Evolutionary conservation across 208 protist genomes (phyloP), one percentile per base, ranked within the genome.

Genomic region (Spironucleus salmonicida): DNA sequence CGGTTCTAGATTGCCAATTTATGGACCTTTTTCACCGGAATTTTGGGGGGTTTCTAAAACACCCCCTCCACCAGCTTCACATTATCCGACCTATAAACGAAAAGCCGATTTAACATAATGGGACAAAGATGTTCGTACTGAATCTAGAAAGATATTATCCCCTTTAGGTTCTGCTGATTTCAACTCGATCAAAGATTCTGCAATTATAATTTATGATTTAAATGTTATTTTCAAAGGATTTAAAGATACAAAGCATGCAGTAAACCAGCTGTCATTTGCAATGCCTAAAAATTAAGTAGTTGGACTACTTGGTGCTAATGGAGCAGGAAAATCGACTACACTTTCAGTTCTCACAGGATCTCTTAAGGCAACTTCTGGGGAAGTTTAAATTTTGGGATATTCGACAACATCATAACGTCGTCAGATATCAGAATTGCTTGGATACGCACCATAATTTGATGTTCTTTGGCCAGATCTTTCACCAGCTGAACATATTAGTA

Each of bases 381-480:
- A 62, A 23, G 35, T 69, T 15, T 41, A 29, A n/a, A 64, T 76
- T 34, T 15, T 61, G 19, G 71, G 71, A 11, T 71, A 62, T 15
- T 57, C 32, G 9, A 62, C 9, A 7, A 30, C 35, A 19, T 32
- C 11, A 9, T 30, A 76, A 35, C 58, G 58, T 35, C 2, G 27
- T 23, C 26, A 76, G 30, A 35, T 76, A 13, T 2, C 59, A 23
- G 32, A 76, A 39, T 15, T 71, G 29, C 15, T 76, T 27, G 71
- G 71, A 9, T 62, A 71, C 35, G 58, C 59, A 15, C 71, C 71
- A 59, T 35, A 76, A 41, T 69, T 71, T 45, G 71, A 76, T 58
- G n/a, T 76, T 49, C 27, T 76, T 9, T 76, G 71, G 71, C 59
- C 58, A 34, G 71, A 76, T 38, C 71, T 76, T n/a, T 41, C 71